A percentile compares a stretch with the other conserved stretches of the same genome.
These are phyloP conservation scores for Phytophthora pluvialis DNA, from an alignment of 352 stramenopile species.

Conservation along the genomic window DNA sequence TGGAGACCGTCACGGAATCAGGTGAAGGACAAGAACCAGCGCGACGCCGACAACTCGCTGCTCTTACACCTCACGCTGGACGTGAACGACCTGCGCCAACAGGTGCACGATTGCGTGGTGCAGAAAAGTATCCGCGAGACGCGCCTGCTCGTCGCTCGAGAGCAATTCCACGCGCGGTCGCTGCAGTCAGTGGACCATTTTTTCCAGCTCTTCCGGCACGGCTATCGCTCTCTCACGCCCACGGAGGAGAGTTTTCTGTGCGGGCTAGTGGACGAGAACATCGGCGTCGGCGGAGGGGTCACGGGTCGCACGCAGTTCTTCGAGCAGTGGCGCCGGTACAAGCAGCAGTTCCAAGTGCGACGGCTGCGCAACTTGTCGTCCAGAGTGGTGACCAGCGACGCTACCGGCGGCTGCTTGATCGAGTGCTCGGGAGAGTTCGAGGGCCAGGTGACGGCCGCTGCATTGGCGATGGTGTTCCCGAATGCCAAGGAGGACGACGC, in stretches of 20 bases:
- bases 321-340: constrained; percentile 57
- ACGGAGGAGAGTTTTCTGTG: constrained; percentile 32
- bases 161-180: constrained; percentile 38
- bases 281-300: constrained; percentile 28
- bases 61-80: constrained; percentile 39
- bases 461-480: constrained; percentile 37
- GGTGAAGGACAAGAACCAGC: constrained; percentile 12
- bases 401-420: constrained; percentile 31
- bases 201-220: constrained; percentile 42
- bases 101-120: constrained; percentile 36
- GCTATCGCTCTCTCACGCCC: constrained; percentile 5
- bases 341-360: constrained; percentile 41
- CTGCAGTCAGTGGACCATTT: constrained; percentile 36
- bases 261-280: constrained; percentile 25
- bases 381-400: constrained; percentile 30
- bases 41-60: constrained; percentile 25
- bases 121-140: constrained; percentile 30
- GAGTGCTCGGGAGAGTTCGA: constrained; percentile 40
- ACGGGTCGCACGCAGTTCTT: constrained; percentile 35
- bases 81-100: constrained; percentile 36
- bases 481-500: constrained; percentile 19
- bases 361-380: constrained; percentile 25
- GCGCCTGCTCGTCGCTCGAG: constrained; percentile 27
- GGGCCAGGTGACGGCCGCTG: constrained; percentile 25
- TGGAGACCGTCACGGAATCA: constrained; percentile 11